Conservation (phyloP, 2,329 filamentous ascomycete species). For the Hymenoscyphus fructigenus region DNA sequence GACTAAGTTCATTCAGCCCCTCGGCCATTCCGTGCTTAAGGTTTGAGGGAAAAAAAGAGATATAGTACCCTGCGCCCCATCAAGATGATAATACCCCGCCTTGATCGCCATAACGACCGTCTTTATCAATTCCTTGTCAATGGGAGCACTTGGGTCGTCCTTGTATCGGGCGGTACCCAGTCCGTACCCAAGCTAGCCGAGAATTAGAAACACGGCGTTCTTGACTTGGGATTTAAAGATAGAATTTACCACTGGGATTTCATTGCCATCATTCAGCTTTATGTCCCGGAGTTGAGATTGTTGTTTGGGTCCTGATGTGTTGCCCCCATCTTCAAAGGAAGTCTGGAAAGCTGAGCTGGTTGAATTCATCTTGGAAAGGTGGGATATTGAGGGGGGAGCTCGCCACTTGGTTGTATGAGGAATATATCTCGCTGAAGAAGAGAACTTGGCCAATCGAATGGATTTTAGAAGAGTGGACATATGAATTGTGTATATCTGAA, state of each 20-base stretch:
- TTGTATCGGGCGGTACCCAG: conserved; percentile 68
- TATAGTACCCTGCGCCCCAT: conserved; percentile 67
- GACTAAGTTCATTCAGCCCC: conserved; percentile 37
- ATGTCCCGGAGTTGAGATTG: conserved; percentile 52
- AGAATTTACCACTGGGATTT: conserved; percentile 64
- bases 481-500: neutral
- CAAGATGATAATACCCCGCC: conserved; percentile 70
- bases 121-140: conserved; percentile 56
- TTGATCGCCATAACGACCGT: conserved; percentile 61
- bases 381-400: conserved; percentile 18
- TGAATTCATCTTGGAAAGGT: conserved; percentile 43
- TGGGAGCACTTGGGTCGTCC: conserved; percentile 38
- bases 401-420: conserved; percentile 8
- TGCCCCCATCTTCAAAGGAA: conserved; percentile 27
- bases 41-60: neutral
- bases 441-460: neutral
- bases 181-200: conserved; percentile 64
- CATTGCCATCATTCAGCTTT: conserved; percentile 71
- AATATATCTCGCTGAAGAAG: neutral
- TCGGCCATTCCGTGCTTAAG: neutral
- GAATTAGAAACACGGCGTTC: conserved; percentile 41
- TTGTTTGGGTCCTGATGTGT: conserved; percentile 75
- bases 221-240: neutral
- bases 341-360: conserved; percentile 39
- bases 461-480: neutral